These are phyloP conservation scores for Aspergillus kassunensis DNA, from an alignment of 495 filamentous ascomycete genomes.

Conservation along the genomic window DNA sequence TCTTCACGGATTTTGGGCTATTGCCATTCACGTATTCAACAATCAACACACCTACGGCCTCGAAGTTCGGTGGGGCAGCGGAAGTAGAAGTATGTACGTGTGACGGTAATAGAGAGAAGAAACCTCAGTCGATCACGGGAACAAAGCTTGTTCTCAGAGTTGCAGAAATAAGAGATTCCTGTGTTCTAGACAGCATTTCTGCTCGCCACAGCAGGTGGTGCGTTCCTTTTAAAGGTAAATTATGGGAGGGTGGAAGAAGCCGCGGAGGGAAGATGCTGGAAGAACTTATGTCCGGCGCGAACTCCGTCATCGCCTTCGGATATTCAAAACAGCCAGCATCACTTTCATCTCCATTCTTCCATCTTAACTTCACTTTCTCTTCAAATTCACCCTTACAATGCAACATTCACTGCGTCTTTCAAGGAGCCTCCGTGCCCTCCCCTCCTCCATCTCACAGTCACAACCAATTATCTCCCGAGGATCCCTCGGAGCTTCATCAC, in stretches of 20 bases:
- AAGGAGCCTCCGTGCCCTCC: constrained; percentile 16
- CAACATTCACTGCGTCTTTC: constrained; percentile 10
- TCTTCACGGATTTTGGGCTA: constrained; percentile 26
- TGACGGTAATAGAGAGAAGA: not conserved
- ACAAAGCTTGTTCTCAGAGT: not conserved
- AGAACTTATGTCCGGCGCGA: constrained; percentile 26
- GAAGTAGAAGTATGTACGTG: not conserved
- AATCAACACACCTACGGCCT: not conserved
- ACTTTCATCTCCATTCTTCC: no score
- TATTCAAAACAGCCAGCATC: not conserved
- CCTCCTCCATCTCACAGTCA: constrained; percentile 11
- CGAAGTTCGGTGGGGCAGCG: constrained; percentile 19
- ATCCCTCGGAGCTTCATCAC: constrained; percentile 13
- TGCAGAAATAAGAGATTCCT: not conserved
- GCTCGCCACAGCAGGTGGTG: not conserved
- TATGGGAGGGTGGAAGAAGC: not conserved
- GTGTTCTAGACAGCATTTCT: not conserved
- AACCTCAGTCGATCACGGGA: not conserved
- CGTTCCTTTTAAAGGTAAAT: not conserved
- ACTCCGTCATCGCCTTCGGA: constrained; percentile 13
- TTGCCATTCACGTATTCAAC: constrained; percentile 12
- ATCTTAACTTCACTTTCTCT: constrained; percentile 1
- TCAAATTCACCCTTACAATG: constrained; percentile 6
- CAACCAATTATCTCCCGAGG: constrained; percentile 10
- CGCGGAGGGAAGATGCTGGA: constrained; percentile 21